phyloP scores from a whole-genome alignment of 208 protist species.

The Acanthamoeba lenticulata region DNA sequence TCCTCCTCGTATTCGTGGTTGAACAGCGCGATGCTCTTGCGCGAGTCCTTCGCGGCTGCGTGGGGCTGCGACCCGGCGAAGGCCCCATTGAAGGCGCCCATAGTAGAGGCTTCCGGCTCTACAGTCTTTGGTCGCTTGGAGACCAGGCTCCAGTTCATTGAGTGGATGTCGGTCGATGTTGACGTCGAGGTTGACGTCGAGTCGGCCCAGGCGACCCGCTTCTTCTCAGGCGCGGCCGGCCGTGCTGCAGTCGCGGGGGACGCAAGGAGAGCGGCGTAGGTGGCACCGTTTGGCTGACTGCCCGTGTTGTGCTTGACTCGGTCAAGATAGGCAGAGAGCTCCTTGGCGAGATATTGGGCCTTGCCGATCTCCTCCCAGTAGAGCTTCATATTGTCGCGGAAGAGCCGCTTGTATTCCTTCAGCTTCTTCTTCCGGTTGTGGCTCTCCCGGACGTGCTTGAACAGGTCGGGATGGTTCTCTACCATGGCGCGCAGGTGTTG shows the following conservation, averaged over 20 bases:
- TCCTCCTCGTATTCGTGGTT: slow-evolving; percentile 35
- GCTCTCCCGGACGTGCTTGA: slow-evolving; percentile 12
- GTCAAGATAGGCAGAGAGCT: slow-evolving; percentile 28
- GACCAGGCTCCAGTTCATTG: slow-evolving; percentile 45
- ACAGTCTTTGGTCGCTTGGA: not conserved
- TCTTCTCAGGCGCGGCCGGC: not conserved
- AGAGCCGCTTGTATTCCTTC: slow-evolving; percentile 48
- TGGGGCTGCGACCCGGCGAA: not conserved
- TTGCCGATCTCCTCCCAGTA: slow-evolving; percentile 47
- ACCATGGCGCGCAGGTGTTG: not conserved
- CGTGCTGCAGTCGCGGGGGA: not conserved
- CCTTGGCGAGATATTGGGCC: slow-evolving; percentile 40
- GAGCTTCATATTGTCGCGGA: slow-evolving; percentile 32
- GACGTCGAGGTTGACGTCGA: not conserved
- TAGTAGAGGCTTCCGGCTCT: not conserved
- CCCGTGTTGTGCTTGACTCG: not conserved
- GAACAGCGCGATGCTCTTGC: slow-evolving; percentile 14
- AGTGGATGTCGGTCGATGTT: not conserved
- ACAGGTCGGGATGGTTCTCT: slow-evolving; percentile 59
- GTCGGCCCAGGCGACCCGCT: not conserved
- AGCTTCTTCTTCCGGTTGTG: slow-evolving; percentile 49
- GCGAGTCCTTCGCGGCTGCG: not conserved
- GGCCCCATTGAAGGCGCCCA: not conserved
- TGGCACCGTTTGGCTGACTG: not conserved
- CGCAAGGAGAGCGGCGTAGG: not conserved